Evolutionary conservation across 2,329 filamentous ascomycete species (phyloP).

Genomic region (Aspergillus caelatus): DNA sequence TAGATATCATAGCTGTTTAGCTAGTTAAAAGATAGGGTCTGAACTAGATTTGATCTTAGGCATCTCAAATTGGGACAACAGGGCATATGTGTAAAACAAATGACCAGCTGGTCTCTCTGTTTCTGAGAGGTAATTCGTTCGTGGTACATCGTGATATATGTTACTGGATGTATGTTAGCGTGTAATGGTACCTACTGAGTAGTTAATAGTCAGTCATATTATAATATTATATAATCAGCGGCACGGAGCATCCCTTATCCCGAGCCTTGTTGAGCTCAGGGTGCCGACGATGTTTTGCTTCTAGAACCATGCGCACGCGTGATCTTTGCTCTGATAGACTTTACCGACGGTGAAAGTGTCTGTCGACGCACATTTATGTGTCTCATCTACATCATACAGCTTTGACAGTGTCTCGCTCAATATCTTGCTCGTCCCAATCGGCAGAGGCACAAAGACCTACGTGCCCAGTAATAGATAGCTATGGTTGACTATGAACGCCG

Average conservation of each 20-base stretch:
- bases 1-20: neutral
- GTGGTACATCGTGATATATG: neutral
- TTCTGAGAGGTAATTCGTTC: neutral
- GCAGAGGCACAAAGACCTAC: neutral
- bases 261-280: conserved; percentile 14
- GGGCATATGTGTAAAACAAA: neutral
- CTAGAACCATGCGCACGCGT: conserved; percentile 14
- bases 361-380: conserved; percentile 8
- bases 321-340: conserved; percentile 9
- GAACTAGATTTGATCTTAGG: neutral
- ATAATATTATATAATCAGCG: conserved; percentile 23
- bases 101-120: neutral
- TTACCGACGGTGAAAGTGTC: conserved; percentile 7
- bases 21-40: neutral
- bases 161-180: neutral
- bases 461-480: neutral
- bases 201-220: neutral
- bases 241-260: conserved; percentile 23
- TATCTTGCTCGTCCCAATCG: neutral
- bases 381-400: neutral
- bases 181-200: no score
- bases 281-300: conserved; percentile 20
- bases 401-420: neutral
- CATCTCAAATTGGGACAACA: neutral
- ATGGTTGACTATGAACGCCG: conserved; percentile 63